These are phyloP conservation scores for Trichoderma aggressivum DNA, from an alignment of 2,329 filamentous ascomycete genomes.

Conservation along the genomic window DNA sequence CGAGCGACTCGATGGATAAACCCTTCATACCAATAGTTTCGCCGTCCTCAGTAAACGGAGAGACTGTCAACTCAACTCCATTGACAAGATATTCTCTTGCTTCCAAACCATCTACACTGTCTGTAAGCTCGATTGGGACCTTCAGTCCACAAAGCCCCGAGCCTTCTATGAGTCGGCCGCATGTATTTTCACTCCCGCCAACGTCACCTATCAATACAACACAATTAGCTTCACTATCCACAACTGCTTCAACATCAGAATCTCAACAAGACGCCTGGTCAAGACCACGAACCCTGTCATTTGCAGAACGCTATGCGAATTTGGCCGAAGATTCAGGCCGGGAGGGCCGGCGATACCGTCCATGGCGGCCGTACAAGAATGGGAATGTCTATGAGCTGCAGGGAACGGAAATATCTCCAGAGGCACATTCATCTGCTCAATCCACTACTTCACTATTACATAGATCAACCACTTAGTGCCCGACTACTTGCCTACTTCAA, in stretches of 20 bases:
- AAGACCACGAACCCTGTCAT: not conserved
- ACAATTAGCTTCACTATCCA: not conserved
- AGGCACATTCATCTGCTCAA: not conserved
- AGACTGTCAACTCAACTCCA: not conserved
- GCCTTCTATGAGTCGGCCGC: not conserved
- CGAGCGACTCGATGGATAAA: not conserved
- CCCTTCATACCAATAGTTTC: not conserved
- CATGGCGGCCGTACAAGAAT: not conserved
- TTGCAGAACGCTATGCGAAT: not conserved
- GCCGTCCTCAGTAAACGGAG: not conserved
- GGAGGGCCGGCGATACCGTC: not conserved
- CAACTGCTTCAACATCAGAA: not conserved
- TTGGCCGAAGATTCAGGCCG: no score
- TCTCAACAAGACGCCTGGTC: not conserved
- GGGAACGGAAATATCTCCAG: not conserved
- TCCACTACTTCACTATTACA: not conserved
- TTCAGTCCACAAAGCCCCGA: no score
- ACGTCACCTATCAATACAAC: not conserved
- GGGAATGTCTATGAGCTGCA: not conserved
- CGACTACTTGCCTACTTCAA: accelerated
- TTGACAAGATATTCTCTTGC: not conserved
- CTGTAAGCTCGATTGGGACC: not conserved
- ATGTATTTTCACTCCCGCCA: not conserved
- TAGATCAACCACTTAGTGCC: not conserved
- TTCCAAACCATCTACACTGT: not conserved